A percentile compares a stretch with the other conserved stretches of the same genome.
These are phyloP conservation scores for Alternaria tenuissima DNA, from an alignment of 2,329 filamentous ascomycete genomes.

Conservation along the genomic window DNA sequence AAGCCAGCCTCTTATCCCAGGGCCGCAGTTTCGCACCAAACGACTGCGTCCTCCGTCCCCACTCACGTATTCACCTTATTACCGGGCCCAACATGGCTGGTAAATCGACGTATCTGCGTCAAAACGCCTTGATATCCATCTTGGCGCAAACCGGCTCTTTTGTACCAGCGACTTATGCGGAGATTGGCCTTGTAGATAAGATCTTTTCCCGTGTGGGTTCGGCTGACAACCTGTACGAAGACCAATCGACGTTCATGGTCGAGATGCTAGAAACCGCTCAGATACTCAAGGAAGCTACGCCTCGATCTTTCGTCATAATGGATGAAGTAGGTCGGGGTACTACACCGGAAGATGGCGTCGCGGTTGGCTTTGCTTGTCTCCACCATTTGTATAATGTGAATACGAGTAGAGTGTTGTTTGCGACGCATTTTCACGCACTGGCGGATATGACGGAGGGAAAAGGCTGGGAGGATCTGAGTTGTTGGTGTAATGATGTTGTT, in stretches of 20 bases:
- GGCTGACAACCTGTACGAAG: slow-evolving; percentile 91
- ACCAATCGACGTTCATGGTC: slow-evolving; percentile 99
- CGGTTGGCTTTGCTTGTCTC: slow-evolving; percentile 87
- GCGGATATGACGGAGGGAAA: slow-evolving; percentile 74
- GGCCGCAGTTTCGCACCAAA: slow-evolving; percentile 86
- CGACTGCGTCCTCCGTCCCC: slow-evolving; percentile 82
- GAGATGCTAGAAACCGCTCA: slow-evolving; percentile 97
- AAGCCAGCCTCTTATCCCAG: slow-evolving; percentile 78
- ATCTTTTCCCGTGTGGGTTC: slow-evolving; percentile 89
- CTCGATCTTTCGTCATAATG: slow-evolving; percentile 91
- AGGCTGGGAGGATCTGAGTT: slow-evolving; percentile 67
- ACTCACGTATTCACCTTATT: slow-evolving; percentile 73
- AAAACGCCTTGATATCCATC: slow-evolving; percentile 93
- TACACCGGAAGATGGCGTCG: slow-evolving; percentile 88
- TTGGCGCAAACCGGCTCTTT: slow-evolving; percentile 92
- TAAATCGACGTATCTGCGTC: slow-evolving; percentile 93
- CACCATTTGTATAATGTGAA: slow-evolving; percentile 83
- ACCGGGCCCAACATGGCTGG: slow-evolving; percentile 97
- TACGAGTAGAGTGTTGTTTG: slow-evolving; percentile 82
- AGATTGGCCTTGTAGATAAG: slow-evolving; percentile 91
- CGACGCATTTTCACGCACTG: slow-evolving; percentile 90
- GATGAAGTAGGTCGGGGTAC: slow-evolving; percentile 96
- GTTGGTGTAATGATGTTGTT: slow-evolving; percentile 88
- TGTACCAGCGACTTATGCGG: slow-evolving; percentile 86
- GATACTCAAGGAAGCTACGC: slow-evolving; percentile 85